phyloP scores from a whole-genome alignment of 2,329 filamentous ascomycete genomes.

The Penicillium sp. region DNA sequence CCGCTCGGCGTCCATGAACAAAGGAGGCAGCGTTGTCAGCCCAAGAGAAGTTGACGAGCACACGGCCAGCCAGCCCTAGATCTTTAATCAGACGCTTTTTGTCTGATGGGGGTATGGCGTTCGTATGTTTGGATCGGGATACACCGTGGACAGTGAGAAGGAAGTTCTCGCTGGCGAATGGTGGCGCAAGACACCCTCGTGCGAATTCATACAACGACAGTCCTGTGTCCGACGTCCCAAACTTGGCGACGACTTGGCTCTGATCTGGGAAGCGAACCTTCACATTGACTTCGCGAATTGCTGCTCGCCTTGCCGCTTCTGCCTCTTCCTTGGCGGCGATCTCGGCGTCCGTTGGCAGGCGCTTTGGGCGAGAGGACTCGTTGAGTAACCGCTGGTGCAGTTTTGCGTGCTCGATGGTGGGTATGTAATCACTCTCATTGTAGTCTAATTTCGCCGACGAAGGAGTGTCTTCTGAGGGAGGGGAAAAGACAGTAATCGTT shows the following conservation, averaged over 20 bases:
- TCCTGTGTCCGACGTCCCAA: constrained; percentile 66
- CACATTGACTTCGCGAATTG: constrained; percentile 66
- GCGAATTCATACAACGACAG: constrained; percentile 72
- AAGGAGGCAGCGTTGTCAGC: constrained; percentile 58
- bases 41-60: constrained; percentile 76
- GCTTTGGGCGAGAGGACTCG: constrained; percentile 72
- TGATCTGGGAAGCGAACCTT: constrained; percentile 88
- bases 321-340: constrained; percentile 66
- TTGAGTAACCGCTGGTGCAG: constrained; percentile 72
- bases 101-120: constrained; percentile 45
- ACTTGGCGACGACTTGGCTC: constrained; percentile 69
- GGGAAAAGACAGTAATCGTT: constrained; percentile 68
- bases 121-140: constrained; percentile 20
- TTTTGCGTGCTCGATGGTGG: constrained; percentile 81
- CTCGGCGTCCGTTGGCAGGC: constrained; percentile 79
- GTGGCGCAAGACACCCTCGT: constrained; percentile 63
- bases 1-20: constrained; percentile 48
- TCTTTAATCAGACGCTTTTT: constrained; percentile 62
- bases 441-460: constrained; percentile 66
- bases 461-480: constrained; percentile 71
- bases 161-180: constrained; percentile 61
- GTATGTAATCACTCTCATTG: constrained; percentile 74
- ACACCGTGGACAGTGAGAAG: constrained; percentile 60
- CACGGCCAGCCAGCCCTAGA: constrained; percentile 66
- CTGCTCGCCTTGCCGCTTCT: constrained; percentile 62